A percentile compares a stretch with the other conserved stretches of the same genome.
Evolutionary conservation across 2,329 filamentous ascomycete species (phyloP).

Genomic region (Ophiostoma montium): DNA sequence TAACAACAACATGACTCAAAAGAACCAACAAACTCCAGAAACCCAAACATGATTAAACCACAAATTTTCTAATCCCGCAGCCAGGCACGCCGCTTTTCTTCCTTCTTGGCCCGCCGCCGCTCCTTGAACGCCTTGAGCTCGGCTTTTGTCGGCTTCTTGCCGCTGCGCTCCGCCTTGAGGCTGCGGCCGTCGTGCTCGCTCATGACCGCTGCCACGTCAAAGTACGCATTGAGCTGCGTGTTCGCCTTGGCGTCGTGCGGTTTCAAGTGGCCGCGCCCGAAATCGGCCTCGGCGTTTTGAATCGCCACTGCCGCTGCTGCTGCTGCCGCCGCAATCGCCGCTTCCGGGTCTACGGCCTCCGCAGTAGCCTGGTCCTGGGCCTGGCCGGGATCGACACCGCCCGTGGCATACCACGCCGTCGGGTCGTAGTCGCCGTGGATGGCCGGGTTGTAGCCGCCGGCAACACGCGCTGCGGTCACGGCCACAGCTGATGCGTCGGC

Average conservation of each 20-base stretch:
- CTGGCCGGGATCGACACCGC: constrained; percentile 13
- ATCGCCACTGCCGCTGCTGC: constrained; percentile 30
- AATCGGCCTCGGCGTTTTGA: constrained; percentile 76
- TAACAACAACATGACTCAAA: too few relatives aligned
- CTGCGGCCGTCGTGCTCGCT: constrained; percentile 84
- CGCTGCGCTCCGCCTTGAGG: constrained; percentile 76
- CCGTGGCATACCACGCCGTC: constrained; percentile 79
- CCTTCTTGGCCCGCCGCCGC: constrained; percentile 77
- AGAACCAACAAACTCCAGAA: neutral
- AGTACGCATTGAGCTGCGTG: constrained; percentile 86
- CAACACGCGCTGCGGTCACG: constrained; percentile 13
- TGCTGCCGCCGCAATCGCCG: constrained; percentile 16
- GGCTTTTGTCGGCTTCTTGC: constrained; percentile 69
- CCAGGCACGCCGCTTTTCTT: constrained; percentile 90
- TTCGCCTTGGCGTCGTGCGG: constrained; percentile 76
- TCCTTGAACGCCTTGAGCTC: constrained; percentile 88
- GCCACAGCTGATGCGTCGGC: constrained; percentile 24
- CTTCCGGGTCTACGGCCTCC: constrained; percentile 15
- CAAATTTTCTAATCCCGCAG: constrained; percentile 48
- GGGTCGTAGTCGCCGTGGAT: constrained; percentile 96
- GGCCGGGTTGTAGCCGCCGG: constrained; percentile 79
- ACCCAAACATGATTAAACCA: neutral
- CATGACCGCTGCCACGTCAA: constrained; percentile 88
- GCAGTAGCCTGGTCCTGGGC: neutral
- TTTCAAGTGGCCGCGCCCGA: constrained; percentile 46